Evolutionary conservation across 2,329 filamentous ascomycete species (phyloP), one percentile per base, ranked within the genome.

Genomic region (Fusarium scirpi): DNA sequence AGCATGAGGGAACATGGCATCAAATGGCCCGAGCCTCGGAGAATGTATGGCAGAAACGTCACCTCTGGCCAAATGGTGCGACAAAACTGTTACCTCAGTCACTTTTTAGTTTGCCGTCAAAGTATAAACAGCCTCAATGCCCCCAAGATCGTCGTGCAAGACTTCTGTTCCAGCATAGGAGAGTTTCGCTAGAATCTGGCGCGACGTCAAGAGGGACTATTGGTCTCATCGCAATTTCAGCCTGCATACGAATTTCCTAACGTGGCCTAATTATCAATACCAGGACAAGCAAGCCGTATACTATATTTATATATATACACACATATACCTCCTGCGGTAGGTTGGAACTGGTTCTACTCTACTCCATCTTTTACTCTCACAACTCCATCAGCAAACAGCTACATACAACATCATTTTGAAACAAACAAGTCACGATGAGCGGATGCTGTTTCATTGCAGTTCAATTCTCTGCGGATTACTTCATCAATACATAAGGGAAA

Each of bases 401-500:
- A 29, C 32, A 20, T 38, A 25, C 48, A 56, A 12, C n/a, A 47
- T 40, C 43, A 32, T 24, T 24, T 41, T 18, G 18, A 13, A 62
- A 51, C 25, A 29, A 10, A 29, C 16, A 22, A 52, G 29, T 46
- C 46, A 58, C 58, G 13, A 4, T 32, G 30, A 16, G 25, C 30
- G 38, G 45, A 40, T 25, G n/a, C 30, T 44, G 27, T 46, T 65
- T 61, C 48, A 47, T 69, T 48, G 45, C 52, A 61, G 52, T 55
- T 52, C 46, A 34, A 62, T 67, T 60, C 30, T 65, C 45, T 58
- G 52, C 49, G 16, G 67, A 62, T 65, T 70, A 69, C 55, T 67
- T 70, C 68, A 65, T 70, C 56, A 59, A 65, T 71, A 71, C 68
- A 71, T 66, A 71, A 58, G 64, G 67, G 68, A 71, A 71, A 29